Evolutionary conservation across 2,329 filamentous ascomycete genomes (phyloP), one percentile per base, ranked within the genome.

Genomic region (Sporothrix pseudoabietina): DNA sequence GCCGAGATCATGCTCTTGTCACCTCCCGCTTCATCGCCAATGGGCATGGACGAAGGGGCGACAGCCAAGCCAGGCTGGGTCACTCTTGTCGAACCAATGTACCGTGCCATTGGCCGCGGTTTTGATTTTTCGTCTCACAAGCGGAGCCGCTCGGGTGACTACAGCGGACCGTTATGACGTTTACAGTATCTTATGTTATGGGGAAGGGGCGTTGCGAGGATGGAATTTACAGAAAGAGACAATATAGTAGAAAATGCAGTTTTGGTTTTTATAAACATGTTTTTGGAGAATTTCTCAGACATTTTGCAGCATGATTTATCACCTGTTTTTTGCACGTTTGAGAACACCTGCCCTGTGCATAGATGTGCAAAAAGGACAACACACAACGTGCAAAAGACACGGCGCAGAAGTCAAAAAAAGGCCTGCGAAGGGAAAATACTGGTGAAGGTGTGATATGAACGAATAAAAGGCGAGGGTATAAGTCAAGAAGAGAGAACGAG

Each of bases 71-170:
- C n/a, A n/a, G 22, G 35, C 10, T 70, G 68, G 68, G 52, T 59
- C n/a, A 30, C 54, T 19, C 26, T 7, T 6, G 54, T 41, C 7
- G 16, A 44, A 39, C 52, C 68, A 10, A 70, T 70, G 68, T 70
- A 70, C 30, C 49, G n/a, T 3, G 14, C 32, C n/a, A 52, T 70
- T 14, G 68, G 68, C 35, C 49, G 54, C 1, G 68, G 68, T 16
- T 70, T 70, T 47, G 68, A 70, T 59, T 70, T 70, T 30, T 57
- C 68, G 3, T 57, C n/a, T 16, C 68, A 47, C 39, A 69, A 55
- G 39, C 49, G 32, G 32, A 26, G 8, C 26, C 14, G 47, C 9
- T 4, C 26, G 10, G 30, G 65, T 16, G 32, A 44, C 9, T 32
- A 32, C 3, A 19, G 30, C 32, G 47, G 66, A 3, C 47, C 30